Evolutionary conservation across 305 asterid genomes (phyloP), one percentile per base, ranked within the genome.

Genomic region (Stenogyne calaminthoides): DNA sequence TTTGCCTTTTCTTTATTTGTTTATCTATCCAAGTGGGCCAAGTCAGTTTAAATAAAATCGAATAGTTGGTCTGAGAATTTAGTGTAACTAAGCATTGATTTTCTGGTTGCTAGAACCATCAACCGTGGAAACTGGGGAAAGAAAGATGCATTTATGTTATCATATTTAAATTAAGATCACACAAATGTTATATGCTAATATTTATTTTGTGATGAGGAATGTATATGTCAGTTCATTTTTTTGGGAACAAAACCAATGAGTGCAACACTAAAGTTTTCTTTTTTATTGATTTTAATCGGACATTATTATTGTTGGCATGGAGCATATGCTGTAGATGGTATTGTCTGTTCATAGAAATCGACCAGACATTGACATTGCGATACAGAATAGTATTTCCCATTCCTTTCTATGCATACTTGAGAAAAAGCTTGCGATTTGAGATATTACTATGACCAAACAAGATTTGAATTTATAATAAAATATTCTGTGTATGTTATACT

Each of bases 61-160:
- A 70, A 32, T 56, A 8, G 1, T 71, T 71, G 32, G 20, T 61
- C 44, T 58, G 71, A 71, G 37, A 40, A 34, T 61, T 39, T 70
- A 51, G 22, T 66, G 56, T 7, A 20, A 25, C 54, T 4, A 57
- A 36, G 63, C 52, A 10, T 32, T 69, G 46, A 22, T 7, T 68
- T 59, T 61, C 42, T 10, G 18, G 47, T 25, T 20, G 10, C 51
- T 10, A 7, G 14, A 64, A 59, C 34, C 6, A 42, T 75, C 51
- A 9, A 40, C 27, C 6, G 19, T 47, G 71, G 32, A 27, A 46
- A 72, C 16, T 32, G 57, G 60, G 63, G 74, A 49, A 3, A 34
- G 39, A 7, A n/a, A n/a, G 49, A 66, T 63, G 29, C 5, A 6
- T 25, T 66, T 9, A 34, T 36, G 18, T 25, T 62, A 36, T 20